Conservation (phyloP, 352 stramenopile species). For the Pythium folliculosum region DNA sequence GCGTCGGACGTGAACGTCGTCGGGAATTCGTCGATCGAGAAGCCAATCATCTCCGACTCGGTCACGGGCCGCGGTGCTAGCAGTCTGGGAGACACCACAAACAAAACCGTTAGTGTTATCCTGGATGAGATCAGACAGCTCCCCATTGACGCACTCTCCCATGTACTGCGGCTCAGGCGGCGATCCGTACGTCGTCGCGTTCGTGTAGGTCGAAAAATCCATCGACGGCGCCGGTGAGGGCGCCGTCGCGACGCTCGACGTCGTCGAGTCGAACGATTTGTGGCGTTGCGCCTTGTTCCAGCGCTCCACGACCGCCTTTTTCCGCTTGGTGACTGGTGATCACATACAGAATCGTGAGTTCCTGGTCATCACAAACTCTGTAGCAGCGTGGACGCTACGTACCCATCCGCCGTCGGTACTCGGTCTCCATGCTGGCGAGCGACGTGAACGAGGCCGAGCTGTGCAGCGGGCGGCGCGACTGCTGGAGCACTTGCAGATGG, state of each 20-base stretch:
- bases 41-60: constrained; percentile 67
- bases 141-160: constrained; percentile 47
- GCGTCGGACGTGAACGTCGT: constrained; percentile 47
- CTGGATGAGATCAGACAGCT: neutral
- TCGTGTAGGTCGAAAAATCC: constrained; percentile 35
- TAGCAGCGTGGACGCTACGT: too few relatives aligned
- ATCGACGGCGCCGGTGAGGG: constrained; percentile 44
- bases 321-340: constrained; percentile 52
- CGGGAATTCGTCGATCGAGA: constrained; percentile 70
- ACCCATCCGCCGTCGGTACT: constrained; percentile 53
- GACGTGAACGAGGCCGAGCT: constrained; percentile 74
- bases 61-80: constrained; percentile 27
- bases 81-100: neutral
- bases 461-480: constrained; percentile 47
- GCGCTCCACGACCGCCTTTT: constrained; percentile 54
- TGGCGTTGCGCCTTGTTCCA: constrained; percentile 71
- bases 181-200: constrained; percentile 35
- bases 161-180: constrained; percentile 47
- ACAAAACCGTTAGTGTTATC: neutral
- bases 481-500: constrained; percentile 25
- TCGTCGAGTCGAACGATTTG: constrained; percentile 69
- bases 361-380: too few relatives aligned
- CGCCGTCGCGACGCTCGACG: constrained; percentile 27
- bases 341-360: neutral
- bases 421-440: constrained; percentile 71